Evolutionary conservation across 2,329 filamentous ascomycete species (phyloP), one percentile per base, ranked within the genome.

Genomic region (Talaromyces sp.): DNA sequence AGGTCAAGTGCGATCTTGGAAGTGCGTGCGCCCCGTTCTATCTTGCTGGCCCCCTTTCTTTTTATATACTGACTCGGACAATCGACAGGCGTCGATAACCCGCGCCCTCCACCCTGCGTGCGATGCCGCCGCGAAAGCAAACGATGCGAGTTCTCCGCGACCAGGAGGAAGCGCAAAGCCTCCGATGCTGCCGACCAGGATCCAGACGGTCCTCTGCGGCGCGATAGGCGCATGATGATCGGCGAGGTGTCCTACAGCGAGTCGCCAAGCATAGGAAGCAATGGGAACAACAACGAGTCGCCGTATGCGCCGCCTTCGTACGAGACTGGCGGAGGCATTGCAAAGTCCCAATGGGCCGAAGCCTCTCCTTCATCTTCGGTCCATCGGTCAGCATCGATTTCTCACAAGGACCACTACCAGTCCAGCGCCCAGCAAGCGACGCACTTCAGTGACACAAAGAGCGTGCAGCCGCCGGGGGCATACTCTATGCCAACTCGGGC

Each of bases 131-230:
- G 95, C 67, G 95, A 99, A 80, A 91, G 89, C 79, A 98, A 98
- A 75, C 89, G 96, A 70, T 99, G 95, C 80, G 96, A 89, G 82
- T 99, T 99, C 81, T 96, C 92, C 64, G 91, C 92, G 21, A 98
- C 93, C 32, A 85, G 95, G 56, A 87, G 95, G 71, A 98, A 98
- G 86, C 86, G 92, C 72, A 96, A 95, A 82, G 85, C 78, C 27
- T 81, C 79, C 60, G 76, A 73, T 57, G 49, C 72, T 11, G 78
- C 72, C 11, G 78, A 80, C 9, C 77, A 76, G 31, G 77, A 78
- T 35, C 68, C 72, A 27, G 77, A 80, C 26, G 70, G 69, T 31
- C 68, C 73, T 17, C 70, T 75, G 21, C 73, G 68, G 82, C 66
- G 76, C 61, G 75, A 78, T 64, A 77, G 77, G 66, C 74, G 76